Base-by-base conservation (phyloP, 306 rosid species). In the Malus sylvestris region DNA sequence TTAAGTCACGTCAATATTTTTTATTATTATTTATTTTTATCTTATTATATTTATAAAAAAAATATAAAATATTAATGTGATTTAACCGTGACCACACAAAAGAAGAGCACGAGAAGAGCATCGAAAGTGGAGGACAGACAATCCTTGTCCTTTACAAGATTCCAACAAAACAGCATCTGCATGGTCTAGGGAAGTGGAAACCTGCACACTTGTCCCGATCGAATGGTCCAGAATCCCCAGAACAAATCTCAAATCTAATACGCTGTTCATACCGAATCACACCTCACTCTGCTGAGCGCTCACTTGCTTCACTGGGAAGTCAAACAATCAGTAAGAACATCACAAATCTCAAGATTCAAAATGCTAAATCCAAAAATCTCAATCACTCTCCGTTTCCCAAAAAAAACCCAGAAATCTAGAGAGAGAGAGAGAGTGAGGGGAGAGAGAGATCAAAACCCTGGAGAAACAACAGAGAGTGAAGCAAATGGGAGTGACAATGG, bases 401-500 rank as follows among this genome's bases (percentile, higher is more conserved):
- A 65, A 65, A 1, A 57, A 25, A 38, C 2, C 22, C 19, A 22
- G 33, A 30, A 33, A 73, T 51, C 20, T 18, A 38, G 67, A 76
- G 64, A 29, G 3, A 30, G 7, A 6, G 53, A 45, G 58, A 25
- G 27, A 27, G 27, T 1, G 27, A 27, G 27, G 27, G 2, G 27
- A 27, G 27, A 27, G 27, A 27, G 27, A 27, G n/a, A n/a, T n/a
- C n/a, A n/a, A n/a, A n/a, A n/a, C n/a, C n/a, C n/a, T n/a, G n/a
- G n/a, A n/a, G 53, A 49, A 49, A 49, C 8, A 49, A 49, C 19
- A 5, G 53, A 16, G 51, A 13, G 20, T 8, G 60, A 42, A 29
- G 81, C 25, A 75, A 53, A 94, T 95, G 98, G 93, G 93, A 74
- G 86, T 85, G 79, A 86, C 96, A 12, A 95, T 95, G 99, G 88